Conservation (phyloP, 139 green algal genomes). For the Mesostigma viride region DNA sequence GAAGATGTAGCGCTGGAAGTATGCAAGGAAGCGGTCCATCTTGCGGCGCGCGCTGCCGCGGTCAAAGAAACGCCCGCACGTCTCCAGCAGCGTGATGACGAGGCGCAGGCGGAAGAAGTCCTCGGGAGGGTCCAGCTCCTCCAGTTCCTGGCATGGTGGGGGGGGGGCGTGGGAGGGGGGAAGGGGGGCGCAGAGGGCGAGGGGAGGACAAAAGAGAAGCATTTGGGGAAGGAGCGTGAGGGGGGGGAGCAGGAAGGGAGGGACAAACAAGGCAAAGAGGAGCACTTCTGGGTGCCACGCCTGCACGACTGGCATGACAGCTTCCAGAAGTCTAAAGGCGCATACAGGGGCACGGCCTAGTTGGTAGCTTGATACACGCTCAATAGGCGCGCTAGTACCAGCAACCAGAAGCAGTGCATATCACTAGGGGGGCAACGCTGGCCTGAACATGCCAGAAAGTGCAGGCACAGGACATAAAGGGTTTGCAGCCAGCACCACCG, state of each 20-base stretch:
- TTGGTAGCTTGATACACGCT: no score
- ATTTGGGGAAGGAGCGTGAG: no score
- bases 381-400: no score
- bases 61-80: slow-evolving; percentile 75
- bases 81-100: slow-evolving; percentile 63
- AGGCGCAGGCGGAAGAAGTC: slow-evolving; percentile 58
- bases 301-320: no score
- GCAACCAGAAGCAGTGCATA: no score
- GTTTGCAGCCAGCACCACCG: no score
- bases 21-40: slow-evolving; percentile 80
- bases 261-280: slow-evolving; percentile 7
- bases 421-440: no score
- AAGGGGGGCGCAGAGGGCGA: background rate
- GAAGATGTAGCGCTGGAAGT: slow-evolving; percentile 81
- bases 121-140: slow-evolving; percentile 40
- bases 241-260: background rate
- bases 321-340: no score
- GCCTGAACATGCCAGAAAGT: no score
- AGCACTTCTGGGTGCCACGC: no score
- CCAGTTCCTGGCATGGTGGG: slow-evolving; percentile 13
- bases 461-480: no score
- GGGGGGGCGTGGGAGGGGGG: background rate
- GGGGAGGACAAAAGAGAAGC: slow-evolving; percentile 10
- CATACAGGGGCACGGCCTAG: no score
- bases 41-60: slow-evolving; percentile 44